phyloP scores from a whole-genome alignment of 495 filamentous ascomycete genomes.

The Daldinia caldariorum region DNA sequence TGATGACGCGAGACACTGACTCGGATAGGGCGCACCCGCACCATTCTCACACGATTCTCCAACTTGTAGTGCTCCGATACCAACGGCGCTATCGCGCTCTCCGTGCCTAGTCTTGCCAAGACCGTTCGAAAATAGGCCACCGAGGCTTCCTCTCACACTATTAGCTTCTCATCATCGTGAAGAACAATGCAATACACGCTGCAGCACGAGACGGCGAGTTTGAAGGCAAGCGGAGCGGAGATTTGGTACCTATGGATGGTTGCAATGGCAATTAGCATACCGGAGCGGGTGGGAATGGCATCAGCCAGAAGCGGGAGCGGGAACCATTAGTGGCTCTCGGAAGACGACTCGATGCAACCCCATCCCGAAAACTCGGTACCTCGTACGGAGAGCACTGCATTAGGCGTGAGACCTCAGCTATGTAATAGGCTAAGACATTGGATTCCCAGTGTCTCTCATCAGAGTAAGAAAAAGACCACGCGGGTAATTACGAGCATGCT shows the following conservation, averaged over 20 bases:
- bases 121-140: slow-evolving; percentile 23
- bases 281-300: slow-evolving; percentile 20
- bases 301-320: slow-evolving; percentile 11
- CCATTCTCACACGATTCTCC: slow-evolving; percentile 4
- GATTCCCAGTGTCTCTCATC: slow-evolving; percentile 13
- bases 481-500: slow-evolving; percentile 41
- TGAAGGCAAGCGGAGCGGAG: slow-evolving; percentile 20
- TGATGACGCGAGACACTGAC: slow-evolving; percentile 17
- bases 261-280: slow-evolving; percentile 33
- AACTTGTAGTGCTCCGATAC: neutral
- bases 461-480: slow-evolving; percentile 9
- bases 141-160: neutral
- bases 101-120: slow-evolving; percentile 10
- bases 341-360: slow-evolving; percentile 30
- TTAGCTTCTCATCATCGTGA: slow-evolving; percentile 13
- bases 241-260: slow-evolving; percentile 25
- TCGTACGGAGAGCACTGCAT: slow-evolving; percentile 36
- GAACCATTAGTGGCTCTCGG: slow-evolving; percentile 34
- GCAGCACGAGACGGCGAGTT: slow-evolving; percentile 8
- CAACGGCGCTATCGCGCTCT: slow-evolving; percentile 14
- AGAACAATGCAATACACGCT: neutral
- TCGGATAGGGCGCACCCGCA: slow-evolving; percentile 29
- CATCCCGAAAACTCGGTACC: slow-evolving; percentile 40
- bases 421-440: slow-evolving; percentile 29
- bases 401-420: slow-evolving; percentile 23